Conservation (phyloP, 2,329 filamentous ascomycete genomes). For the Ceratocystis variospora region DNA sequence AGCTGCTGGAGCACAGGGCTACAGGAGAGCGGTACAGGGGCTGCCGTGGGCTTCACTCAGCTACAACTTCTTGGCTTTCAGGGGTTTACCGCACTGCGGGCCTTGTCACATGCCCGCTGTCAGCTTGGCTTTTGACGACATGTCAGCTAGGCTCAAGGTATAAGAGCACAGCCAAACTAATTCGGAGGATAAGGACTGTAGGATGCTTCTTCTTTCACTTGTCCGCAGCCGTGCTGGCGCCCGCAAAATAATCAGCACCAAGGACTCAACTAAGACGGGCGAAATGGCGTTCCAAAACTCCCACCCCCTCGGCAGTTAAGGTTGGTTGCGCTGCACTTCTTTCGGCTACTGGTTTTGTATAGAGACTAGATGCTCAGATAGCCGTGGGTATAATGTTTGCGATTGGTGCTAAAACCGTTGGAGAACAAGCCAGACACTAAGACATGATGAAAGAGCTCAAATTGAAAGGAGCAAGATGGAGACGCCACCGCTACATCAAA, state of each 20-base stretch:
- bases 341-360: not conserved
- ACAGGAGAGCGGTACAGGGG: not conserved
- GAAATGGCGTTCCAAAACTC: not conserved
- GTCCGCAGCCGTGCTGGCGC: not conserved
- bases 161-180: not conserved
- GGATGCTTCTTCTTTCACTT: not conserved
- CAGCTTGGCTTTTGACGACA: not conserved
- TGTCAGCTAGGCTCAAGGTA: not conserved
- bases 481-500: too few species aligned
- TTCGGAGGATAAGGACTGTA: not conserved
- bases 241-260: slow-evolving; percentile 4
- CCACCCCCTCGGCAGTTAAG: not conserved
- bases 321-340: not conserved
- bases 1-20: not conserved
- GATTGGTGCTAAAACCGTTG: too few species aligned
- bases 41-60: not conserved
- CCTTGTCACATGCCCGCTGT: not conserved
- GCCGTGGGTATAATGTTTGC: too few species aligned
- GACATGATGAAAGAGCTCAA: too few species aligned
- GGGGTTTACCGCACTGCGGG: not conserved
- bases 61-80: not conserved
- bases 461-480: too few species aligned
- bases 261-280: not conserved
- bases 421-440: too few species aligned
- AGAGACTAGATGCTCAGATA: too few species aligned